A percentile compares a stretch with the other conserved stretches of the same genome.
Conservation (phyloP, 208 protist species). For the Crithidia fasciculata region DNA sequence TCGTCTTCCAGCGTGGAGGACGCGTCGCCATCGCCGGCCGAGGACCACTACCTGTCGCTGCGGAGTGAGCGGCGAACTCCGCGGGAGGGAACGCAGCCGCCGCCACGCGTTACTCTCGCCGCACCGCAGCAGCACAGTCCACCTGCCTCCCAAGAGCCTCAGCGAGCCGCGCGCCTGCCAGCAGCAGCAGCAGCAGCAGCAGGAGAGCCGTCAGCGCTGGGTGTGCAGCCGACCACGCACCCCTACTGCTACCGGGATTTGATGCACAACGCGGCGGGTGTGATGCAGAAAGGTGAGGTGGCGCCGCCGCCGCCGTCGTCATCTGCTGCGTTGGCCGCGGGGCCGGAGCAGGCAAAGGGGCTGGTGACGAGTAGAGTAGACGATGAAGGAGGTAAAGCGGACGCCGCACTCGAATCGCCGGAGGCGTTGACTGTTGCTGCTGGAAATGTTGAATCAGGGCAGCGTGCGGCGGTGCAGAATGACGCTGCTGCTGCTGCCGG, state of each 20-base stretch:
- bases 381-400: too few species aligned
- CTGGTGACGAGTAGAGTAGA: neutral
- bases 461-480: too few species aligned
- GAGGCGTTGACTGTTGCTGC: too few species aligned
- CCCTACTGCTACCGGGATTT: constrained; percentile 26
- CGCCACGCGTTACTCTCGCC: too few species aligned
- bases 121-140: too few species aligned
- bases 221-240: constrained; percentile 24
- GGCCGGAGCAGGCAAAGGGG: neutral
- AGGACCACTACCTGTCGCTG: constrained; percentile 3
- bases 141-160: too few species aligned
- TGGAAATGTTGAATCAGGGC: too few species aligned
- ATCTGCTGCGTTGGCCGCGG: neutral
- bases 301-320: neutral
- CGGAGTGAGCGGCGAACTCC: neutral
- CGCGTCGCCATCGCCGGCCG: neutral
- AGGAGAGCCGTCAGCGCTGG: neutral
- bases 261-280: neutral
- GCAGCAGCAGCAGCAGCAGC: neutral
- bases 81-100: too few species aligned
- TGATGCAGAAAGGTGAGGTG: neutral
- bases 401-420: too few species aligned
- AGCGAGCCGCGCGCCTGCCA: too few species aligned
- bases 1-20: neutral
- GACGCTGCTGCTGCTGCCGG: too few species aligned